Conservation (phyloP, 192 early-diverging fungal species). For the Rhizoclosmatium sp. region DNA sequence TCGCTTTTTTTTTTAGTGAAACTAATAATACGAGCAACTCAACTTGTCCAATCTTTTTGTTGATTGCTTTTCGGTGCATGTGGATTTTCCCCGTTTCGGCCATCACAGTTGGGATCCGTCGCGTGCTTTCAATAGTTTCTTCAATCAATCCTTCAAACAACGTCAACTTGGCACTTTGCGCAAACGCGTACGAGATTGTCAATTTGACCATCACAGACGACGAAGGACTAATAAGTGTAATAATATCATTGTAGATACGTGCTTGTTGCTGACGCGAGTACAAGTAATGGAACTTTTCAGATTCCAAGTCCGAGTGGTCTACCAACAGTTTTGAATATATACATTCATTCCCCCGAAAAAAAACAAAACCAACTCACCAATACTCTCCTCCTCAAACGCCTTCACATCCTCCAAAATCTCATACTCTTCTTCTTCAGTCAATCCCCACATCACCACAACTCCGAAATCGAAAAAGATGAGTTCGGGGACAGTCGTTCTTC, state of each 20-base stretch:
- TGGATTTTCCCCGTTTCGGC: conserved; percentile 90
- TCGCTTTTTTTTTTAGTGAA: conserved; percentile 95
- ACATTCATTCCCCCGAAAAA: background rate
- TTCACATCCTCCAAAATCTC: conserved; percentile 75
- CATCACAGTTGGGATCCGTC: conserved; percentile 92
- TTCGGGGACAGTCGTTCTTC: conserved; percentile 57
- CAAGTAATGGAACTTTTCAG: conserved; percentile 82
- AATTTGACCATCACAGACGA: conserved; percentile 82
- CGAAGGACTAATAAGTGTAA: conserved; percentile 66
- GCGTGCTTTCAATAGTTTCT: conserved; percentile 89
- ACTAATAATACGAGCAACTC: background rate
- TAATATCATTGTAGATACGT: conserved; percentile 87
- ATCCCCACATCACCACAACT: conserved; percentile 96
- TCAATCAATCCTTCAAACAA: conserved; percentile 93
- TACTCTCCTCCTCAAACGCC: conserved; percentile 77
- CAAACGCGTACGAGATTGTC: conserved; percentile 94
- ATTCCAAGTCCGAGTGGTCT: conserved; percentile 62
- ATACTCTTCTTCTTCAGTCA: conserved; percentile 83
- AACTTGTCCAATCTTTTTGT: conserved; percentile 90
- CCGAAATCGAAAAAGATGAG: conserved; percentile 93
- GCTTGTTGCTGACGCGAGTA: conserved; percentile 72
- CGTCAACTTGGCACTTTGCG: conserved; percentile 94
- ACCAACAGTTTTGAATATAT: background rate
- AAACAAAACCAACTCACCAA: conserved; percentile 31
- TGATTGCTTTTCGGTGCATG: conserved; percentile 79